A percentile compares a stretch with the other conserved stretches of the same genome.
Evolutionary conservation across 345 rosid genomes (phyloP).

Genomic region (Camelina sativa): DNA sequence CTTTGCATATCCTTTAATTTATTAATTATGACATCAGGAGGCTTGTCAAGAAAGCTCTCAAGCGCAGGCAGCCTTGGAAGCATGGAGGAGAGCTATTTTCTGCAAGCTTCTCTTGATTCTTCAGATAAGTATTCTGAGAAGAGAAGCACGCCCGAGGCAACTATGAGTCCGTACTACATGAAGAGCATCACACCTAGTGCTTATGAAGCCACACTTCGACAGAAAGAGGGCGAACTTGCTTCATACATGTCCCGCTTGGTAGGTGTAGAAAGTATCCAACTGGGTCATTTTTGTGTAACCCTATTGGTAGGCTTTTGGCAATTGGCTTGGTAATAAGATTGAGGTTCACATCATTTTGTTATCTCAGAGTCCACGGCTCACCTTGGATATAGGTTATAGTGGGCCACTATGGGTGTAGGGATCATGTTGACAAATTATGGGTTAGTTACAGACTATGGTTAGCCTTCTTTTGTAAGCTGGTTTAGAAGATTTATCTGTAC

Average conservation of each 20-base stretch:
- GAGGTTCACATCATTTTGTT: neutral
- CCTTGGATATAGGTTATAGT: constrained; percentile 30
- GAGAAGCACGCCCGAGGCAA: constrained; percentile 68
- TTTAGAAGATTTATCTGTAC: constrained; percentile 14
- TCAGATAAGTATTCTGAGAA: constrained; percentile 77
- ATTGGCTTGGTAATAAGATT: constrained; percentile 10
- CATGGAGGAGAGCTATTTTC: constrained; percentile 96
- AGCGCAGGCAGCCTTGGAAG: constrained; percentile 88
- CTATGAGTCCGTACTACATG: constrained; percentile 80
- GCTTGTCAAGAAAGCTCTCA: constrained; percentile 74
- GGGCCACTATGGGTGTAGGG: constrained; percentile 22
- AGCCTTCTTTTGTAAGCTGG: constrained; percentile 20
- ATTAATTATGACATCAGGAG: constrained; percentile 53
- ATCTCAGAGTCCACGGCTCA: constrained; percentile 1
- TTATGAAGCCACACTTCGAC: constrained; percentile 93
- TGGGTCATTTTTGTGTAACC: neutral
- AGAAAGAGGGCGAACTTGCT: constrained; percentile 99
- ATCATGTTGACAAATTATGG: constrained; percentile 25
- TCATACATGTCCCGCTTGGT: constrained; percentile 99
- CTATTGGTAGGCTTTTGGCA: constrained; percentile 32
- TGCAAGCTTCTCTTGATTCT: constrained; percentile 92
- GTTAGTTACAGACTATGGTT: neutral
- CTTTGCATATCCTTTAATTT: constrained; percentile 27
- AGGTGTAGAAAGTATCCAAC: constrained; percentile 29
- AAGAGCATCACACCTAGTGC: constrained; percentile 95